These are phyloP conservation scores for Iberis amara DNA, from an alignment of 441 rosid species.

Conservation along the genomic window DNA sequence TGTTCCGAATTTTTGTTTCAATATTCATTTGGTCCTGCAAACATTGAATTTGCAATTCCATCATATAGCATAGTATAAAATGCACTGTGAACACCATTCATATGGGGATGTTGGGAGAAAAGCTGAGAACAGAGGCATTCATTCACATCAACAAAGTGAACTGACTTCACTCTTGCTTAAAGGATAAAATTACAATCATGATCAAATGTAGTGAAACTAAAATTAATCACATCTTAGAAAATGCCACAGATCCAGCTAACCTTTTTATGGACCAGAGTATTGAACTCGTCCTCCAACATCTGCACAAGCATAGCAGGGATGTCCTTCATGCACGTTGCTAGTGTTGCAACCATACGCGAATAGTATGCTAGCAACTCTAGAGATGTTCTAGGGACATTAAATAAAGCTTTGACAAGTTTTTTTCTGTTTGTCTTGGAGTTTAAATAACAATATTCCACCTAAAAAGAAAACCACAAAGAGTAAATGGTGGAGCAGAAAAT, in stretches of 20 bases:
- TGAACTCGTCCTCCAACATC: slow-evolving; percentile 98
- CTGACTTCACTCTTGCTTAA: slow-evolving; percentile 2
- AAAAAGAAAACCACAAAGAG: slow-evolving; percentile 28
- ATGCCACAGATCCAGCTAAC: slow-evolving; percentile 32
- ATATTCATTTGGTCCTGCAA: slow-evolving; percentile 99
- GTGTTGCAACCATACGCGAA: slow-evolving; percentile 92
- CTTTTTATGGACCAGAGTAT: slow-evolving; percentile 92
- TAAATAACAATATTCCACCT: slow-evolving; percentile 96
- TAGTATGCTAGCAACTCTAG: slow-evolving; percentile 90
- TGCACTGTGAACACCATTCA: slow-evolving; percentile 4
- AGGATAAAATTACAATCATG: slow-evolving; percentile 3
- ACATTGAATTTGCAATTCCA: slow-evolving; percentile 22
- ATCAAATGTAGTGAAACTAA: slow-evolving; percentile 6
- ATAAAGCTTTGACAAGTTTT: slow-evolving; percentile 89
- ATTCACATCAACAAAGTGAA: slow-evolving; percentile 12
- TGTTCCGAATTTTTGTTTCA: slow-evolving; percentile 95
- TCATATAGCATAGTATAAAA: slow-evolving; percentile 19
- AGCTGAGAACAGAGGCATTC: slow-evolving; percentile 10
- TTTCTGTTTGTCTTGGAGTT: slow-evolving; percentile 93
- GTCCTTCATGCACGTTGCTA: slow-evolving; percentile 95
- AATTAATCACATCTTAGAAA: slow-evolving; percentile 14
- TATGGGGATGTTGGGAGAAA: slow-evolving; percentile 5
- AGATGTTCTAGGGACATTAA: slow-evolving; percentile 95
- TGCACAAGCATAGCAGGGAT: slow-evolving; percentile 82
- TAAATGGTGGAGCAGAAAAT: slow-evolving; percentile 18